These are phyloP conservation scores for Trichoderma oligosporum DNA, from an alignment of 2,329 filamentous ascomycete genomes.

Conservation along the genomic window DNA sequence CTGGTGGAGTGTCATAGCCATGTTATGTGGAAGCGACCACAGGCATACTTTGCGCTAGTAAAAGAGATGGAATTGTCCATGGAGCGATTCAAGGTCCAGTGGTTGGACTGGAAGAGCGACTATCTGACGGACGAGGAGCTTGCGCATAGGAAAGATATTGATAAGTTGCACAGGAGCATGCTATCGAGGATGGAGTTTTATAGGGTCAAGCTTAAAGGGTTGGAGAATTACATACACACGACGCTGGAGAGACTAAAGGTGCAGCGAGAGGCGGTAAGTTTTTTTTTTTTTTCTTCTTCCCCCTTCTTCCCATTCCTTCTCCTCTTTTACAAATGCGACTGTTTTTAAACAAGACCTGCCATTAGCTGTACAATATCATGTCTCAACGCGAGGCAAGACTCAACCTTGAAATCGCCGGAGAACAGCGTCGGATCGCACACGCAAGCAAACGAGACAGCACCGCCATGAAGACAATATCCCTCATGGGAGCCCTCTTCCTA, in stretches of 20 bases:
- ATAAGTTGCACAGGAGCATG: conserved; percentile 52
- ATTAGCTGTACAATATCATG: conserved; percentile 62
- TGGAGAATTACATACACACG: conserved; percentile 61
- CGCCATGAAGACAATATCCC: conserved; percentile 62
- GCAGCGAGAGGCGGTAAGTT: conserved; percentile 56
- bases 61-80: conserved; percentile 48
- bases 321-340: background rate
- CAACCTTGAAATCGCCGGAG: conserved; percentile 59
- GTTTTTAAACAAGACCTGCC: background rate
- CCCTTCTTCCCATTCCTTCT: too few relatives aligned
- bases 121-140: conserved; percentile 27
- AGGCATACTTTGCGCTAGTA: conserved; percentile 55
- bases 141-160: conserved; percentile 33
- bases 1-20: conserved; percentile 61
- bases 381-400: conserved; percentile 62
- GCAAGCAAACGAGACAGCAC: conserved; percentile 59
- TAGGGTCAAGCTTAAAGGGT: conserved; percentile 55
- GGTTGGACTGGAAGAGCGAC: conserved; percentile 21
- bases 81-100: conserved; percentile 39
- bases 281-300: background rate
- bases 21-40: conserved; percentile 60
- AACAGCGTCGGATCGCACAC: conserved; percentile 57
- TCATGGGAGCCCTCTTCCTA: conserved; percentile 60
- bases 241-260: conserved; percentile 59
- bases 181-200: conserved; percentile 55